These are phyloP conservation scores for Crepidotus sp. DNA, from an alignment of 1,284 basidiomycete species.

Conservation along the genomic window DNA sequence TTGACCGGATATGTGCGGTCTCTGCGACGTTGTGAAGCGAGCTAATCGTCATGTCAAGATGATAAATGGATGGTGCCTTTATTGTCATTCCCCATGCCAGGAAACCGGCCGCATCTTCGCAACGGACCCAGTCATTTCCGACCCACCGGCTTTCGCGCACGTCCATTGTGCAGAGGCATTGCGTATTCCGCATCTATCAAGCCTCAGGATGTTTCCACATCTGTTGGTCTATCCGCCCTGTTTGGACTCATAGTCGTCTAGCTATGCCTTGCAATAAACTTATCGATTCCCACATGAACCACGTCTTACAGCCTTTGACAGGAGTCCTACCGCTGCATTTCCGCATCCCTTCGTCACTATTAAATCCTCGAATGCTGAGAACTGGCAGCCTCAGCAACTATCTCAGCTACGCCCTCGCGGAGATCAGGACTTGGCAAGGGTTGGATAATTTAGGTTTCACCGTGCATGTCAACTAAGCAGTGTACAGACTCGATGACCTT, in stretches of 20 bases:
- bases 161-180: constrained; percentile 58
- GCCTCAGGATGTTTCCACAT: constrained; percentile 30
- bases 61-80: constrained; percentile 50
- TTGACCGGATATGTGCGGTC: constrained; percentile 19
- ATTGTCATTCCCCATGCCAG: constrained; percentile 41
- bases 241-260: constrained; percentile 22
- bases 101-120: constrained; percentile 38
- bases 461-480: constrained; percentile 6
- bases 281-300: neutral
- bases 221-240: constrained; percentile 2
- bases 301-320: constrained; percentile 16
- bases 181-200: constrained; percentile 49
- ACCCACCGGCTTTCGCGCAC: constrained; percentile 58
- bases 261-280: constrained; percentile 56
- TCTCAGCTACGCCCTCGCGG: constrained; percentile 47
- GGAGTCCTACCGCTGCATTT: constrained; percentile 50
- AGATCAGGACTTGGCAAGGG: constrained; percentile 53
- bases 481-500: constrained; percentile 44
- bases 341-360: constrained; percentile 58
- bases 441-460: constrained; percentile 22
- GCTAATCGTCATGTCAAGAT: constrained; percentile 27
- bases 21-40: neutral
- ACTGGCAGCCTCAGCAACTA: constrained; percentile 48
- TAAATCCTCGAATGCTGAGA: constrained; percentile 41
- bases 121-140: constrained; percentile 57